A percentile compares a stretch with the other conserved stretches of the same genome.
Evolutionary conservation across 179 eudicot species (phyloP).

Genomic region (Spergularia azorica): DNA sequence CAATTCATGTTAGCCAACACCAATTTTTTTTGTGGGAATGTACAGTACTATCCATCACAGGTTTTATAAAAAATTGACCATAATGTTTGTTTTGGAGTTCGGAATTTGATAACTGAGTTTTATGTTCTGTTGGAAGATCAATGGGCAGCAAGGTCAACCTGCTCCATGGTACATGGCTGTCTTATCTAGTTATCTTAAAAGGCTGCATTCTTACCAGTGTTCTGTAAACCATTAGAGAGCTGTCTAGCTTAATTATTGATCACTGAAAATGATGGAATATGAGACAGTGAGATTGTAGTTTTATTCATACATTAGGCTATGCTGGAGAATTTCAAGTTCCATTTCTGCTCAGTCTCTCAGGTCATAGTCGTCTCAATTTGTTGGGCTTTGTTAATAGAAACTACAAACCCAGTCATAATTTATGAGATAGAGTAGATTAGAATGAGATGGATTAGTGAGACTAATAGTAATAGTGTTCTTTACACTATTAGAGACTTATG

Average conservation of each 20-base stretch:
- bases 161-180: no score
- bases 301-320: neutral
- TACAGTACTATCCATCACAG: no score
- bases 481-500: no score
- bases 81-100: no score
- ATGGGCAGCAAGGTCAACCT: no score
- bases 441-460: neutral
- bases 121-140: no score
- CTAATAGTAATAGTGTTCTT: neutral
- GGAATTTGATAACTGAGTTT: no score
- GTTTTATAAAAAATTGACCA: no score
- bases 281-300: neutral
- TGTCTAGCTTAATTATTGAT: neutral
- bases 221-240: neutral
- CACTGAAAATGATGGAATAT: neutral
- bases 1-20: no score
- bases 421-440: neutral
- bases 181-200: no score
- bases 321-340: neutral
- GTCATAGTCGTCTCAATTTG: neutral
- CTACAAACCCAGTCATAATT: neutral
- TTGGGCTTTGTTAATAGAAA: neutral
- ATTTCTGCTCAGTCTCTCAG: neutral
- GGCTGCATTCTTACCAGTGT: neutral
- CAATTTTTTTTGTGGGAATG: no score